Base-by-base conservation (phyloP, 108 stramenopile species). In the Fragilaria crotonensis region DNA sequence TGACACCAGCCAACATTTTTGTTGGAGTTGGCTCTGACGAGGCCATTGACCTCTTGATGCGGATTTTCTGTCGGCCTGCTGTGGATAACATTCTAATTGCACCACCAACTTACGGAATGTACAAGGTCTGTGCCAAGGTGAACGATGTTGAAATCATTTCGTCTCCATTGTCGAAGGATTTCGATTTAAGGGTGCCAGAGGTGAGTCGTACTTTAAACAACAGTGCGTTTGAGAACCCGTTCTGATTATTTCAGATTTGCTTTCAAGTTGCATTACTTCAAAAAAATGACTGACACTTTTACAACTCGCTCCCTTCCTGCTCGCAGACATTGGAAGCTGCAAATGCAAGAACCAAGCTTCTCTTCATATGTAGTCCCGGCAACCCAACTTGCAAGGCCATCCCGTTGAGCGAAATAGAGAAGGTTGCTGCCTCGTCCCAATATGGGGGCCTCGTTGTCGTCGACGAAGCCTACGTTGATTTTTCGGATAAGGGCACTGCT, bases 31-130 rank as follows among this genome's bases (percentile, higher is more conserved):
- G 96, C 22, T 87, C 84, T 41, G 96, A 97, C 65, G 96, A 97
- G 73, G 96, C 96, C 0, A 97, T 97, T 75, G 96, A 97, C 66
- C 63, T 97, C 33, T 68, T 97, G 26, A 87, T 96, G 72, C 84
- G 96, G 19, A 88, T 97, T 58, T 97, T 97, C 72, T 96, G 95
- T 72, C 31, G 50, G 31, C 95, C 95, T 5, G 91, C 83, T 11
- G 54, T 75, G 45, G 87, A 90, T 58, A 73, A 82, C 44, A 87
- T 96, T 23, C 52, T 97, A 59, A 82, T 76, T 30, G 94, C 96
- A 22, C 96, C 96, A 19, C 95, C 96, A 3, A 97, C 95, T 4
- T 97, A 97, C 67, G 95, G 95, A 48, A 97, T 97, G 96, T 97
- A 97, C 76, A 93, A 89, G 68, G 96, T 97, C 28, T 96, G 92